A percentile compares a stretch with the other conserved stretches of the same genome.
phyloP scores from a whole-genome alignment of 768 basidiomycete species.

The Chiua virens region DNA sequence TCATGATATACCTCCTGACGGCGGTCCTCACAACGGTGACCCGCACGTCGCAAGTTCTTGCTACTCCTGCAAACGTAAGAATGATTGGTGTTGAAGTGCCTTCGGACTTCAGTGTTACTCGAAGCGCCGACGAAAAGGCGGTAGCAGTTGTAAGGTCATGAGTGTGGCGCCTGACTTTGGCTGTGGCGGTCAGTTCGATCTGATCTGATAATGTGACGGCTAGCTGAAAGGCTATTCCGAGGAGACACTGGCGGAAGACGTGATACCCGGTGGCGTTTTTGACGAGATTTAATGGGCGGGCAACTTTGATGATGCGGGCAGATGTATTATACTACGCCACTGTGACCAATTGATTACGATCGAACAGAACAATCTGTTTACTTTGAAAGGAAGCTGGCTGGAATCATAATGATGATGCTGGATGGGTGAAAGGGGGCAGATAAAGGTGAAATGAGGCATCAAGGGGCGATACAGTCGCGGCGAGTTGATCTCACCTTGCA shows the following conservation, averaged over 20 bases:
- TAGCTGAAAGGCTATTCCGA: constrained; percentile 9
- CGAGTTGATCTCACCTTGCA: constrained; percentile 9
- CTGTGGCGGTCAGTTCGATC: constrained; percentile 14
- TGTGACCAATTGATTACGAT: constrained; percentile 9
- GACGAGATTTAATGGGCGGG: constrained; percentile 2
- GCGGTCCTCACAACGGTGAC: too few species aligned
- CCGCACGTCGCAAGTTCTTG: too few species aligned
- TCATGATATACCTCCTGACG: too few species aligned
- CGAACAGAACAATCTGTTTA: background rate
- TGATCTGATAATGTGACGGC: constrained; percentile 11
- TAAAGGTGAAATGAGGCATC: background rate
- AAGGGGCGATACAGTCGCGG: constrained; percentile 9
- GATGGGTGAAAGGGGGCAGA: background rate
- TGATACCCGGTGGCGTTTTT: constrained; percentile 13
- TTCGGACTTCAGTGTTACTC: too few species aligned
- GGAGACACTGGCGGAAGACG: constrained; percentile 1
- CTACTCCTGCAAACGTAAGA: too few species aligned
- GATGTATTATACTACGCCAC: constrained; percentile 16
- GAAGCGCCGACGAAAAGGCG: background rate
- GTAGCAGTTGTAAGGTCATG: background rate
- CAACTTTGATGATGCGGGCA: background rate
- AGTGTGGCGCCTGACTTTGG: constrained; percentile 4
- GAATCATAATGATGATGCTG: background rate
- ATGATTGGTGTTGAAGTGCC: too few species aligned
- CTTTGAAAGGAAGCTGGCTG: constrained; percentile 8